Evolutionary conservation across 345 rosid genomes (phyloP), one percentile per base, ranked within the genome.

Genomic region (Physaria fendleri): DNA sequence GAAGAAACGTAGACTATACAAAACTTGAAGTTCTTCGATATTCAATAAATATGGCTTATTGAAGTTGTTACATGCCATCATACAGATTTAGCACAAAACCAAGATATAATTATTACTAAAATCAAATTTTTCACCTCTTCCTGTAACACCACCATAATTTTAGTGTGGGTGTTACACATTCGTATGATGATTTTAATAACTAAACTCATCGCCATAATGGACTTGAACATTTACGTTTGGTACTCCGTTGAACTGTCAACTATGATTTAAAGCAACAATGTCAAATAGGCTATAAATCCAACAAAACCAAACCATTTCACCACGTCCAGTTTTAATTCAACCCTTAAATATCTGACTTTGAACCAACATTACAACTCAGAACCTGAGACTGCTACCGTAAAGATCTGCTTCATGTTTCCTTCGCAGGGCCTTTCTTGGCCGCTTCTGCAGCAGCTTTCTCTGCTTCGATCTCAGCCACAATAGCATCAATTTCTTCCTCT

Each of bases 391-490:
- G 20, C 29, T 28, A 27, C 4, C 7, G 0, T 39, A n/a, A n/a
- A n/a, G 54, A 41, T 24, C n/a, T 16, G 5, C 13, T 13, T 48
- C 59, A 84, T 44, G 82, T 81, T 50, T 78, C 81, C 68, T 74
- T 82, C 23, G 78, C 66, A 46, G 99, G 99, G 47, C 75, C 94
- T 78, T 86, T 88, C 85, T 93, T 89, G 29, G 96, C 94, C 21
- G 99, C 94, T 78, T 93, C 92, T 1, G 94, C 97, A 8, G 95
- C 99, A 48, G 95, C 97, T 69, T 93, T 93, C 80, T 93, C 97
- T 5, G 91, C 94, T 72, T 93, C 99, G 1, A 93, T 89, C 64
- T 89, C 94, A 14, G 90, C 85, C 12, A 86, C 99, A 65, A 89
- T 85, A 12, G 79, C 83, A 76, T 93, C 96, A 0, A 89, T 87